Percentiles rank a stretch among this genome's conserved stretches.
Evolutionary conservation across 1,284 basidiomycete genomes (phyloP).

Genomic region (Pascua sp.): DNA sequence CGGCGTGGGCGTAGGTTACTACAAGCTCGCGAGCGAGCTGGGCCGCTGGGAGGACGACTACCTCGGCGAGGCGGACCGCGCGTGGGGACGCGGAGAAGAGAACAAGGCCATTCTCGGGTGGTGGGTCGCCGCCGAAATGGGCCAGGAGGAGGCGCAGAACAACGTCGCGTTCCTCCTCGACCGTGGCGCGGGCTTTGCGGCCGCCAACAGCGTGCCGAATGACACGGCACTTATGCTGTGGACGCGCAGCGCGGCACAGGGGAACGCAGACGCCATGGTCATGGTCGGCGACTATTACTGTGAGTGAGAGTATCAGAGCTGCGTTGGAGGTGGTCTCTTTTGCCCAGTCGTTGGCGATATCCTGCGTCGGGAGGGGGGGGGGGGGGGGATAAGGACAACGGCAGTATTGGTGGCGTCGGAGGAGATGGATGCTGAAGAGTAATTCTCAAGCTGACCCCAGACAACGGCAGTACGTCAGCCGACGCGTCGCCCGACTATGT

Average conservation of each 20-base stretch:
- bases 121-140: slow-evolving; percentile 91
- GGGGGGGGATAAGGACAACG: too few species aligned
- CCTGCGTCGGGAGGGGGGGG: too few species aligned
- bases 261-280: slow-evolving; percentile 90
- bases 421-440: too few species aligned
- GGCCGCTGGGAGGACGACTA: slow-evolving; percentile 84
- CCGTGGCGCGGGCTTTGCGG: slow-evolving; percentile 50
- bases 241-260: slow-evolving; percentile 89
- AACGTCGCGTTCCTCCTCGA: slow-evolving; percentile 92
- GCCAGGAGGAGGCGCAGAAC: slow-evolving; percentile 89
- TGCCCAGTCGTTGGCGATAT: too few species aligned
- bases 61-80: slow-evolving; percentile 73
- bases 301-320: slow-evolving; percentile 19
- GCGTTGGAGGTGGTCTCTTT: too few species aligned
- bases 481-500: slow-evolving; percentile 57
- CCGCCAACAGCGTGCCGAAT: slow-evolving; percentile 2
- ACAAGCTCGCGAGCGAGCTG: slow-evolving; percentile 81
- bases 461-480: slow-evolving; percentile 2
- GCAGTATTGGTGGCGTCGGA: too few species aligned
- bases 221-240: slow-evolving; percentile 79
- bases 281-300: slow-evolving; percentile 97
- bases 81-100: slow-evolving; percentile 70
- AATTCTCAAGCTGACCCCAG: slow-evolving; percentile 1
- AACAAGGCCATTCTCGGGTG: slow-evolving; percentile 67
- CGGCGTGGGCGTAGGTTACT: slow-evolving; percentile 73